These are phyloP conservation scores for Iberis amara DNA, from an alignment of 441 rosid genomes.

Conservation along the genomic window DNA sequence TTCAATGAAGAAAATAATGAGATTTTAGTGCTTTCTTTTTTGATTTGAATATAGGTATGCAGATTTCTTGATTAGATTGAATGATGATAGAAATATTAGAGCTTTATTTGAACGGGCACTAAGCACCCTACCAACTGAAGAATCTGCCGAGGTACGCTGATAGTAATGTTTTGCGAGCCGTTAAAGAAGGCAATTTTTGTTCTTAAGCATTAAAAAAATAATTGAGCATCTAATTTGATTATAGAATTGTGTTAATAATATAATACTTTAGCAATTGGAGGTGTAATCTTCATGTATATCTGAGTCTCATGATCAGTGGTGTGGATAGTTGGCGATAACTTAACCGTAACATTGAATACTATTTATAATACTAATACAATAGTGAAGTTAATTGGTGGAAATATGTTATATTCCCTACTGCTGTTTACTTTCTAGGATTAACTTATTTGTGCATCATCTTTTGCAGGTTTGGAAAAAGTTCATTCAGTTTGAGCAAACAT, in stretches of 20 bases:
- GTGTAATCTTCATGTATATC: conserved; percentile 1
- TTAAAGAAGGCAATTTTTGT: not conserved
- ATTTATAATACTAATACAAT: conserved; percentile 3
- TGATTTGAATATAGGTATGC: conserved; percentile 57
- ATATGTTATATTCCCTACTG: conserved; percentile 6
- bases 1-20: not conserved
- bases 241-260: no score
- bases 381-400: not conserved
- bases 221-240: conserved; percentile 6
- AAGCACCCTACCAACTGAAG: conserved; percentile 79
- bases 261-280: conserved; percentile 1
- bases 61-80: conserved; percentile 88
- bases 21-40: conserved; percentile 5
- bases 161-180: conserved; percentile 8
- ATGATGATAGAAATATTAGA: conserved; percentile 88
- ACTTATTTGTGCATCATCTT: conserved; percentile 18
- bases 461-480: conserved; percentile 86
- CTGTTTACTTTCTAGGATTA: conserved; percentile 13
- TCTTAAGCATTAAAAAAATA: conserved; percentile 15
- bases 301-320: not conserved
- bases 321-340: not conserved
- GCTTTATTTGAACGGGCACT: conserved; percentile 95
- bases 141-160: conserved; percentile 66
- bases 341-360: conserved; percentile 14
- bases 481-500: conserved; percentile 79